Base-by-base conservation (phyloP, 2,329 filamentous ascomycete species). In the Diatrype stigma region DNA sequence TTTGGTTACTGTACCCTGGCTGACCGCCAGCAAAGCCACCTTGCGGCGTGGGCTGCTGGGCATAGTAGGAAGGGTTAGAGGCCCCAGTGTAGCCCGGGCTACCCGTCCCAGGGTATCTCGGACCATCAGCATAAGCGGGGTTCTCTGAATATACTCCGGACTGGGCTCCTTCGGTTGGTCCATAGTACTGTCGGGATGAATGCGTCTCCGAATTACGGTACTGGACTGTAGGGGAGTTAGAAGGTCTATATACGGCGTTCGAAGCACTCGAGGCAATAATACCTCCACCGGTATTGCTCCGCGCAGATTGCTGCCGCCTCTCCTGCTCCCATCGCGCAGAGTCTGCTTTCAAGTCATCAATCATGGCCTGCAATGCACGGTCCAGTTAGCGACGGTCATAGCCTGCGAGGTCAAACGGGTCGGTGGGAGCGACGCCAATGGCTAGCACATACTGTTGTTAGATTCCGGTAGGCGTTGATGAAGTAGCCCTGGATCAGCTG, bases 401-500 rank as follows among this genome's bases (percentile, higher is more conserved):
- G 10, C 6, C 22, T 5, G 6, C 16, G 10, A 21, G 45, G 28
- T 21, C 21, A n/a, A n/a, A n/a, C n/a, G n/a, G 8, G 34, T 23
- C 8, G 12, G 19, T 32, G 19, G 35, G 34, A 35, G 23, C 30
- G 45, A 48, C 22, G 14, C 17, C 38, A 11, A 34, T 6, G 37
- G 37, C 22, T 42, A 45, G 50, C 44, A 73, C 85, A 74, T 79
- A 90, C 87, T 63, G 85, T 85, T 60, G 87, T 91, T 64, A 91
- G 72, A 66, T 90, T 89, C 56, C 87, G 81, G 70, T 91, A 91
- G 55, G 86, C 87, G 46, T 84, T 89, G 67, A 91, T 89, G 70
- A 83, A 89, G 73, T 87, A 91, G 60, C 87, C 87, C 63, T 82
- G 79, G 56, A 84, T 83, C 57, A 80, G 74, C 71, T 87, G 79